These are phyloP conservation scores for Claviceps sp. DNA, from an alignment of 2,329 filamentous ascomycete species.

Conservation along the genomic window DNA sequence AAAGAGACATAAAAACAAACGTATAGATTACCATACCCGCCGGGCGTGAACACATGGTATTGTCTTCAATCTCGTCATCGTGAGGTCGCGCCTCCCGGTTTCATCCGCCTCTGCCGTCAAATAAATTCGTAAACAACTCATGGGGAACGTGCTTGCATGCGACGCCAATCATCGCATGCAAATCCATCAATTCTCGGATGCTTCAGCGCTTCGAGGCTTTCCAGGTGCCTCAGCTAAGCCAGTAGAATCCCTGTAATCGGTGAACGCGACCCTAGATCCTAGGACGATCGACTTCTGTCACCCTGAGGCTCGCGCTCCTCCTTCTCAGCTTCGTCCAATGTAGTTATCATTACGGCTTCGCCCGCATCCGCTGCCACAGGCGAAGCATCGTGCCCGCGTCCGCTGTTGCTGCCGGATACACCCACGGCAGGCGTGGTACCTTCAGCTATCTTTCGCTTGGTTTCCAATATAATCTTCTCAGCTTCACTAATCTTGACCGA, in stretches of 20 bases:
- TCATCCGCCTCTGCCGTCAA: not conserved
- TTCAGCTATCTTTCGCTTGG: constrained; percentile 45
- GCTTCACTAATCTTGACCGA: constrained; percentile 39
- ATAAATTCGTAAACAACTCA: not conserved
- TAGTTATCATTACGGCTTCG: constrained; percentile 39
- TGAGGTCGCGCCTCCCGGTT: not conserved
- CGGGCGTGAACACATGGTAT: not conserved
- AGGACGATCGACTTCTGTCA: constrained; percentile 19
- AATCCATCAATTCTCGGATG: constrained; percentile 7
- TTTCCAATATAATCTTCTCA: constrained; percentile 46
- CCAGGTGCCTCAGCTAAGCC: not conserved
- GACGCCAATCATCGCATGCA: not conserved
- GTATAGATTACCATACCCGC: not conserved
- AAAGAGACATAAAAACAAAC: not conserved
- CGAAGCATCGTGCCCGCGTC: constrained; percentile 38
- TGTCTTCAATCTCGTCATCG: not conserved
- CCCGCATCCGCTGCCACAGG: constrained; percentile 18
- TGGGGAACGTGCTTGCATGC: not conserved
- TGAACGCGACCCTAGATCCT: constrained; percentile 13
- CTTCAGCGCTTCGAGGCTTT: constrained; percentile 2
- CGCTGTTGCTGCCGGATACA: constrained; percentile 48
- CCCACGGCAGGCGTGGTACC: constrained; percentile 38
- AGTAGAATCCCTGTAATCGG: constrained; percentile 7
- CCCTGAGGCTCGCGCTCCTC: constrained; percentile 30
- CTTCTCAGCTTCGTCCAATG: constrained; percentile 36